A percentile compares a stretch with the other conserved stretches of the same genome.
Conservation (phyloP, 164 flowering plant genomes). For the Stephania japonica region DNA sequence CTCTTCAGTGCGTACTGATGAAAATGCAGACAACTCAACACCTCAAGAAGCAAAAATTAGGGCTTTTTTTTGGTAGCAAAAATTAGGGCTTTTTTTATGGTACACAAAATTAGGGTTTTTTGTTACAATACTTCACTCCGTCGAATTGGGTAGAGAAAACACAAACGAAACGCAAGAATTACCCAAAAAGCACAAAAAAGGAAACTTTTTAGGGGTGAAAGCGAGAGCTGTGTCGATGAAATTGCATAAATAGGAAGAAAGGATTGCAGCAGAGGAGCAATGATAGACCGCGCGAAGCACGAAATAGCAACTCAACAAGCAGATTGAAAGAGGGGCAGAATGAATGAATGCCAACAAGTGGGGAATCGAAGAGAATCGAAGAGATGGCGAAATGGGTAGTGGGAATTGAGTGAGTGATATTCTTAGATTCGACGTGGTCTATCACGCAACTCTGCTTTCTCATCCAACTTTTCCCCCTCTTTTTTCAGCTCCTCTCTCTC, state of each 20-base stretch:
- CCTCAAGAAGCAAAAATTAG: too few species aligned
- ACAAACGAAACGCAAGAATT: neutral
- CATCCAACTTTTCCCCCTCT: constrained; percentile 2
- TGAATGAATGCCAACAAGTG: neutral
- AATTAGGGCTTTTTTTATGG: too few species aligned
- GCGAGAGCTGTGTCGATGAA: neutral
- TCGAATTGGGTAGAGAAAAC: neutral
- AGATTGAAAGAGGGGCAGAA: too few species aligned
- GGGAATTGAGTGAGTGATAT: constrained; percentile 17
- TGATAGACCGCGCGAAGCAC: constrained; percentile 72
- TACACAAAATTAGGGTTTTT: too few species aligned
- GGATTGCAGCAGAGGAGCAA: constrained; percentile 41
- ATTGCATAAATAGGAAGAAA: constrained; percentile 3
- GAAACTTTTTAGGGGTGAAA: neutral
- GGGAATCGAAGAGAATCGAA: neutral
- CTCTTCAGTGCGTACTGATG: too few species aligned
- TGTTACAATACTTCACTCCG: neutral
- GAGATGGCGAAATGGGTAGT: neutral
- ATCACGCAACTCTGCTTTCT: constrained; percentile 44
- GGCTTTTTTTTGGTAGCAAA: too few species aligned
- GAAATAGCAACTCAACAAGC: neutral
- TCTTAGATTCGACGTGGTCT: constrained; percentile 46
- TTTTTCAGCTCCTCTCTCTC: neutral
- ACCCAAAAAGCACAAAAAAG: neutral
- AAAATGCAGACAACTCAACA: too few species aligned